A percentile compares a stretch with the other conserved stretches of the same genome.
Evolutionary conservation across 306 rosid genomes (phyloP).

Genomic region (Vachellia collinsii): DNA sequence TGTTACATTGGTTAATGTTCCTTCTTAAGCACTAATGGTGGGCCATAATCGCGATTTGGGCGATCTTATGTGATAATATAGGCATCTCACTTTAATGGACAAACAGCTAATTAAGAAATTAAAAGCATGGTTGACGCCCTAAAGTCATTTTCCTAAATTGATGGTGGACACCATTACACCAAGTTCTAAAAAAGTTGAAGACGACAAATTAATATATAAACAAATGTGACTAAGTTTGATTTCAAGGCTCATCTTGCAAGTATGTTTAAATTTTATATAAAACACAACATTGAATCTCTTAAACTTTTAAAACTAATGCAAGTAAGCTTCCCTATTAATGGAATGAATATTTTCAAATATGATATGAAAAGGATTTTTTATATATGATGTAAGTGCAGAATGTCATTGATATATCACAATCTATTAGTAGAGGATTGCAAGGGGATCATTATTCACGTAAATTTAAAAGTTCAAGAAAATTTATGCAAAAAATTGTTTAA

Average conservation of each 20-base stretch:
- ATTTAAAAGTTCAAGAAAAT: neutral
- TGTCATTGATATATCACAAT: neutral
- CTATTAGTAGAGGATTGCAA: neutral
- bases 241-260: too few relatives aligned
- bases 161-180: conserved; percentile 67
- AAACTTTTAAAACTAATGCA: too few relatives aligned
- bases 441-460: neutral
- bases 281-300: too few relatives aligned
- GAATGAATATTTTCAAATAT: neutral
- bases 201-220: too few relatives aligned
- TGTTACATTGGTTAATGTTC: conserved; percentile 50
- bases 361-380: neutral
- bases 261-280: too few relatives aligned
- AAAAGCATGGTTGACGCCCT: conserved; percentile 50
- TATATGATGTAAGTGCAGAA: neutral
- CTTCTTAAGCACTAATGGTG: conserved; percentile 73
- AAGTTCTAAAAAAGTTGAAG: conserved; percentile 11
- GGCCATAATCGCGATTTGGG: conserved; percentile 72
- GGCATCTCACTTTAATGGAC: conserved; percentile 87
- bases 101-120: conserved; percentile 32
- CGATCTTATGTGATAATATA: conserved; percentile 77
- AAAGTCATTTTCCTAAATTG: conserved; percentile 43
- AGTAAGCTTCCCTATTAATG: too few relatives aligned
- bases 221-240: too few relatives aligned
- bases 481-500: too few relatives aligned